These are phyloP conservation scores for Hebeloma cylindrosporum DNA, from an alignment of 768 basidiomycete species.

Conservation along the genomic window DNA sequence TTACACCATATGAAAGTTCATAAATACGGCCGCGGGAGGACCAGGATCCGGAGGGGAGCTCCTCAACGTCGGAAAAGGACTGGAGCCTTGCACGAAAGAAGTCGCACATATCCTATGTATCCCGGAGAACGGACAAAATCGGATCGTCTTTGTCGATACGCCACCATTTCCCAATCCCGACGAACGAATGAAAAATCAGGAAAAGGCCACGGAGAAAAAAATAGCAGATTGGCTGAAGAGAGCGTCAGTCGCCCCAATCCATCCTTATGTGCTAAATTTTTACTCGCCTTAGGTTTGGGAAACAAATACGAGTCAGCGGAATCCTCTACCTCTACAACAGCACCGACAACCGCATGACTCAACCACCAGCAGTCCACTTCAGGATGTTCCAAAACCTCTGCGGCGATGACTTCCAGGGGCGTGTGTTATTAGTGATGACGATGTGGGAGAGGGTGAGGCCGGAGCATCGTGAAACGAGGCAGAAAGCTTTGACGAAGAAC, in stretches of 20 bases:
- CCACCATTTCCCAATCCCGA: conserved; percentile 14
- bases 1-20: conserved; percentile 7
- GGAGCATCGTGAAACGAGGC: no score
- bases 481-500: no score
- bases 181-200: not conserved
- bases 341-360: no score
- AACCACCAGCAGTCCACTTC: no score
- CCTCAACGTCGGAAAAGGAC: conserved; percentile 3
- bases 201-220: conserved; percentile 13
- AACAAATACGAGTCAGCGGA: conserved; percentile 10
- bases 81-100: conserved; percentile 7
- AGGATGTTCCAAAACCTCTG: no score
- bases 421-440: no score
- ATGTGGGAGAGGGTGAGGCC: no score
- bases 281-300: conserved; percentile 5
- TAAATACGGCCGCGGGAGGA: no score
- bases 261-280: not conserved
- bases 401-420: no score
- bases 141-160: conserved; percentile 16
- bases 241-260: conserved; percentile 4
- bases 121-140: not conserved
- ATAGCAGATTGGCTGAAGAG: conserved; percentile 14
- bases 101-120: conserved; percentile 12
- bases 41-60: conserved; percentile 4
- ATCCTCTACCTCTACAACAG: conserved; percentile 17